Conservation (phyloP, 192 early-diverging fungal species). For the Chytriomyces sp. region DNA sequence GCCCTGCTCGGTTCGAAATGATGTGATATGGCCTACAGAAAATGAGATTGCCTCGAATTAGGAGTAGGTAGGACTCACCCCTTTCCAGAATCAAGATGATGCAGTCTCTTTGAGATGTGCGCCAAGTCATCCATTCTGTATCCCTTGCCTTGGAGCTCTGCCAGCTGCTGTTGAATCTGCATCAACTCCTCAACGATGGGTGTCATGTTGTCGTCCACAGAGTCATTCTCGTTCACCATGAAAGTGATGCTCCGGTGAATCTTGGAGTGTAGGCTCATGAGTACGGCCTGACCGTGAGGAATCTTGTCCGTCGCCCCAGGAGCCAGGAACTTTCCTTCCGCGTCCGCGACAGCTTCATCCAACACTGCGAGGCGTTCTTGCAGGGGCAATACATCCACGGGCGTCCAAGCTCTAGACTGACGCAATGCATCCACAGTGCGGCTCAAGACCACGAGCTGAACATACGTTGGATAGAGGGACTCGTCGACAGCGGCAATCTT, state of each 20-base stretch:
- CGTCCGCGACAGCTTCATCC: constrained; percentile 11
- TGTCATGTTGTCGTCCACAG: background rate
- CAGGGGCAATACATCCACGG: constrained; percentile 22
- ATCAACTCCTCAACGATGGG: background rate
- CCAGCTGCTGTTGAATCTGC: background rate
- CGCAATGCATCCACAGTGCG: constrained; percentile 26
- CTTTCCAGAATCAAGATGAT: constrained; percentile 14
- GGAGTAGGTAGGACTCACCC: constrained; percentile 3
- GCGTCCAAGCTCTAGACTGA: constrained; percentile 21
- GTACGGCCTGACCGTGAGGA: constrained; percentile 28
- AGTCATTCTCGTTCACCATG: constrained; percentile 16
- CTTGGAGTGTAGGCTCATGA: constrained; percentile 10
- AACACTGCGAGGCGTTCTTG: constrained; percentile 24
- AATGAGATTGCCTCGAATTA: too few species aligned
- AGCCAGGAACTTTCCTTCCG: constrained; percentile 27
- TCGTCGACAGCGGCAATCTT: constrained; percentile 31
- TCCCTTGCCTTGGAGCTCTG: background rate
- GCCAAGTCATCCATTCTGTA: constrained; percentile 16
- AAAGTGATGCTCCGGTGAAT: constrained; percentile 13
- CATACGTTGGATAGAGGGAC: constrained; percentile 30
- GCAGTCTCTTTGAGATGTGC: constrained; percentile 22
- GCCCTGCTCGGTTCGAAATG: constrained; percentile 1
- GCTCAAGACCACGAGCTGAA: constrained; percentile 15
- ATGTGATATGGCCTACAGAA: background rate
- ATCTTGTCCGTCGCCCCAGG: constrained; percentile 1